These are phyloP conservation scores for Eucalyptus tenuipes DNA, from an alignment of 345 rosid species.

Conservation along the genomic window DNA sequence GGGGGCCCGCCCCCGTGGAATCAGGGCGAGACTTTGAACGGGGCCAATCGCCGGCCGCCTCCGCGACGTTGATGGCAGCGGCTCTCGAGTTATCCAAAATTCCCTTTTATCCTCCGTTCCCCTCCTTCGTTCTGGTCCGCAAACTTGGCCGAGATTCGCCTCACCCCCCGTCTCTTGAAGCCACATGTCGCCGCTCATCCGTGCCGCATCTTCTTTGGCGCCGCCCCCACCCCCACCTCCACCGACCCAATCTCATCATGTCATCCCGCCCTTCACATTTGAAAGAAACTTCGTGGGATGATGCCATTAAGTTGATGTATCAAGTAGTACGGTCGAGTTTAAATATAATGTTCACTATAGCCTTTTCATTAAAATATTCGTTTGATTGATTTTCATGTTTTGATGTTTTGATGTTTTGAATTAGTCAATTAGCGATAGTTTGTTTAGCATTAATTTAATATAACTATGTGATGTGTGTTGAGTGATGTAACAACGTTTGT, in stretches of 20 bases:
- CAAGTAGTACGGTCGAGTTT: not conserved
- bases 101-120: not conserved
- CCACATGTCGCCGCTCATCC: not conserved
- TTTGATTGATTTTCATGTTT: not conserved
- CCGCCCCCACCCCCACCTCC: not conserved
- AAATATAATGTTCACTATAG: not conserved
- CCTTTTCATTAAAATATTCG: not conserved
- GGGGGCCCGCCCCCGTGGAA: not conserved
- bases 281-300: not conserved
- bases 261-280: not conserved
- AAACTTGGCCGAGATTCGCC: not conserved
- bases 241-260: not conserved
- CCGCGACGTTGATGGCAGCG: not conserved
- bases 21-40: not conserved
- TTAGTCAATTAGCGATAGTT: accelerated
- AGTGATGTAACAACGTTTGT: not conserved
- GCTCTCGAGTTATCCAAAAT: not conserved
- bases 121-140: not conserved
- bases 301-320: not conserved
- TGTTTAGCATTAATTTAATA: not conserved
- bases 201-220: not conserved
- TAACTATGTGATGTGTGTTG: not conserved
- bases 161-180: not conserved
- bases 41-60: not conserved
- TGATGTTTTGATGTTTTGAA: not conserved